Evolutionary conservation across 164 flowering plant genomes (phyloP).

Genomic region (Chimonanthus salicifolius): DNA sequence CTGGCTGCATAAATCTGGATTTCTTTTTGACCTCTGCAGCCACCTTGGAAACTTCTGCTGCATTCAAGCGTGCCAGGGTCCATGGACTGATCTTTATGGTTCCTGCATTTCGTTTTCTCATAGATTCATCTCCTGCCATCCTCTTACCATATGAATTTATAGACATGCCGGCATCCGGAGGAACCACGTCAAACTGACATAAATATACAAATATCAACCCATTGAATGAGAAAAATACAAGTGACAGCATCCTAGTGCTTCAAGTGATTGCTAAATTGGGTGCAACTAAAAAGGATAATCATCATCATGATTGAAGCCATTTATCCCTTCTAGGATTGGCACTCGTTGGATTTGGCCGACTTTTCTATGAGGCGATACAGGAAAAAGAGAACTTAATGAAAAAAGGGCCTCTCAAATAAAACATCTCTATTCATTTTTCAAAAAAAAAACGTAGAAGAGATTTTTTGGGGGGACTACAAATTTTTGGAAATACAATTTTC

Average conservation of each 20-base stretch:
- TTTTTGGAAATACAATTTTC: no score
- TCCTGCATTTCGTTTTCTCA: conserved; percentile 51
- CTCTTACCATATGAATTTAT: conserved; percentile 68
- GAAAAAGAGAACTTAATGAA: no score
- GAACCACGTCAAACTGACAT: conserved; percentile 88
- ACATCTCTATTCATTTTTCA: no score
- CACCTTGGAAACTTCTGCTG: conserved; percentile 81
- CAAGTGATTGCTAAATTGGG: neutral
- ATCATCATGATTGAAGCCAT: neutral
- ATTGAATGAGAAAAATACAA: neutral
- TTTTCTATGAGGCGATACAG: no score
- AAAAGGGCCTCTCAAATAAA: no score
- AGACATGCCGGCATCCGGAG: conserved; percentile 68
- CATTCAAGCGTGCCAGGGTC: conserved; percentile 85
- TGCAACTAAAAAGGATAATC: neutral
- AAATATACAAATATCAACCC: neutral
- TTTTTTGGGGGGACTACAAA: no score
- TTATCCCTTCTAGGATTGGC: neutral
- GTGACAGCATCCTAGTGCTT: neutral
- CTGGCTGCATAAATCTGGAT: conserved; percentile 82
- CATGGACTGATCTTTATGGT: conserved; percentile 90
- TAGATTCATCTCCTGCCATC: conserved; percentile 38
- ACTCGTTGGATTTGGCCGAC: neutral
- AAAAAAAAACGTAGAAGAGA: no score
- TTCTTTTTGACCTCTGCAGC: conserved; percentile 90